These are phyloP conservation scores for Globisporangium sylvaticum DNA, from an alignment of 352 stramenopile genomes.

Conservation along the genomic window DNA sequence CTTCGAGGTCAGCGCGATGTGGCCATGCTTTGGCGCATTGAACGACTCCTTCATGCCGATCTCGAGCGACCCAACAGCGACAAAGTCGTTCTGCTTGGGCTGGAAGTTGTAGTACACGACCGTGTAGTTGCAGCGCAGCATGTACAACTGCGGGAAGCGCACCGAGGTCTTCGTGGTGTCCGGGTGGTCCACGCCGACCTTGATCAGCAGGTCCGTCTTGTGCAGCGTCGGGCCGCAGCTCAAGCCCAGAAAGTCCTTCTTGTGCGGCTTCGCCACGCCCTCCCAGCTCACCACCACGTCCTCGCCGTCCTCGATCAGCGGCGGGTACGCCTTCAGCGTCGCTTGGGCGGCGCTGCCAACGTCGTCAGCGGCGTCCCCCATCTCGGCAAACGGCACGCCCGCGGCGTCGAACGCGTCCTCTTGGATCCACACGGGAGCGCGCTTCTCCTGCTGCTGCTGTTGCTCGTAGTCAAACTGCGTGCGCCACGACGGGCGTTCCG, in stretches of 20 bases:
- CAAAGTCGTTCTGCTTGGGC: slow-evolving; percentile 15
- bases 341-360: background rate
- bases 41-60: slow-evolving; percentile 48
- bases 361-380: background rate
- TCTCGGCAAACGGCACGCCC: background rate
- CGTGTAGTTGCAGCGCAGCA: slow-evolving; percentile 71
- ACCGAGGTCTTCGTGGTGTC: slow-evolving; percentile 36
- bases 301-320: slow-evolving; percentile 51
- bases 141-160: slow-evolving; percentile 58
- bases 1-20: slow-evolving; percentile 55
- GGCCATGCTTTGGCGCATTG: slow-evolving; percentile 63
- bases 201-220: slow-evolving; percentile 48
- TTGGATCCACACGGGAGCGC: slow-evolving; percentile 6
- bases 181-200: slow-evolving; percentile 46
- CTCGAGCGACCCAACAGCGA: slow-evolving; percentile 28
- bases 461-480: slow-evolving; percentile 3
- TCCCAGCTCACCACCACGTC: slow-evolving; percentile 74
- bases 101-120: slow-evolving; percentile 54
- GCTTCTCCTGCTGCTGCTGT: background rate
- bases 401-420: background rate
- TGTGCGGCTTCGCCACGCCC: slow-evolving; percentile 38
- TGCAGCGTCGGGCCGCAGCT: slow-evolving; percentile 57
- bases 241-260: slow-evolving; percentile 62
- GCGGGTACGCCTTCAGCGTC: slow-evolving; percentile 9
- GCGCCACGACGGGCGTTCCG: slow-evolving; percentile 6